Percentiles rank a stretch among this genome's conserved stretches.
Conservation (phyloP, 139 green algal genomes). For the Tetraselmis striata region DNA sequence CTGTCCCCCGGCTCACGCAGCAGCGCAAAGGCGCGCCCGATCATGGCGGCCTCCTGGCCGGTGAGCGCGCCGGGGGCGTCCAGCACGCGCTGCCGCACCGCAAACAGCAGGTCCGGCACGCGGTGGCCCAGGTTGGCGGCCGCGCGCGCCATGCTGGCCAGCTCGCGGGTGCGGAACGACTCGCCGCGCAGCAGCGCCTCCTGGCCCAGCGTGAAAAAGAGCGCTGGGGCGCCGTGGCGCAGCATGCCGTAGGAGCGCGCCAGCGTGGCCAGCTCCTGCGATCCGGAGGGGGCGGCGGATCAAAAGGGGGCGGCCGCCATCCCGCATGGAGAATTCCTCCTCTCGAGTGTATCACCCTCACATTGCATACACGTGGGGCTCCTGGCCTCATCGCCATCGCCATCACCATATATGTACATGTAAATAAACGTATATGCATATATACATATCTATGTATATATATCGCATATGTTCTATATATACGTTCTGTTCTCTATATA, state of each 20-base stretch:
- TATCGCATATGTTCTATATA: conserved; percentile 1
- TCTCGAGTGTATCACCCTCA: too few species aligned
- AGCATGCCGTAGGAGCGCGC: neutral
- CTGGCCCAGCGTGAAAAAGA: neutral
- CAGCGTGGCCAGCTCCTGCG: neutral
- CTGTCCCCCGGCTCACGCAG: neutral
- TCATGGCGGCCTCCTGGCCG: neutral
- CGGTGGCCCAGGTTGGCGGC: neutral
- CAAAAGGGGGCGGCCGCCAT: too few species aligned
- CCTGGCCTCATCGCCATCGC: too few species aligned
- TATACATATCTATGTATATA: neutral
- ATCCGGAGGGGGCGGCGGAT: too few species aligned
- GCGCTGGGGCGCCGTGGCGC: neutral
- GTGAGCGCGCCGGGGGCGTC: neutral
- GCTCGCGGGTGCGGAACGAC: neutral
- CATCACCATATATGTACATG: neutral
- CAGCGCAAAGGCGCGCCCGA: neutral
- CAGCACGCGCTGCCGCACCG: neutral
- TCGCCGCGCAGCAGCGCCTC: neutral
- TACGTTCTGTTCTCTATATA: neutral
- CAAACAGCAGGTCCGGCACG: neutral
- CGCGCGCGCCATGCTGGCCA: neutral
- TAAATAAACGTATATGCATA: neutral
- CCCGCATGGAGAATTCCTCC: too few species aligned
- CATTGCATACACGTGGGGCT: too few species aligned